Conservation (phyloP, 306 rosid species). For the Delonix regia region DNA sequence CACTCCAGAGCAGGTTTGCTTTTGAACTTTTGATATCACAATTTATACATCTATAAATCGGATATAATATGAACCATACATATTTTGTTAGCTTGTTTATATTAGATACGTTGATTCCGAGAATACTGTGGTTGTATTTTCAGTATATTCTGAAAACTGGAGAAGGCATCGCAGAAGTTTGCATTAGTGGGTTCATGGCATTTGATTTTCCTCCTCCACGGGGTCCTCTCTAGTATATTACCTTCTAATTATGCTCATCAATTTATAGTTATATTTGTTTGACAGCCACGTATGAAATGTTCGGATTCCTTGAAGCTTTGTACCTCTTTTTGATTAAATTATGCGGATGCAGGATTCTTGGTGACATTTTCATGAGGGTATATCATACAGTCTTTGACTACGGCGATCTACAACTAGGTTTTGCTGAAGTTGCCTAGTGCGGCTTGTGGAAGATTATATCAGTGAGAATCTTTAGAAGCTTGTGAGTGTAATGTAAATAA, state of each 20-base stretch:
- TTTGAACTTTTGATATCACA: slow-evolving; percentile 6
- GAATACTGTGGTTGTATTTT: slow-evolving; percentile 28
- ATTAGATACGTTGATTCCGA: slow-evolving; percentile 18
- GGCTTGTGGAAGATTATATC: slow-evolving; percentile 15
- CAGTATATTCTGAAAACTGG: slow-evolving; percentile 86
- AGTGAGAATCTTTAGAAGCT: slow-evolving; percentile 18
- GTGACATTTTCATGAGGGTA: slow-evolving; percentile 80
- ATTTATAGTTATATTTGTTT: neutral
- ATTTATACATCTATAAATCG: neutral
- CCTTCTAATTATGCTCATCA: neutral
- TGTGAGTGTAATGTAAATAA: slow-evolving; percentile 44
- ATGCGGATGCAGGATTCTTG: slow-evolving; percentile 56
- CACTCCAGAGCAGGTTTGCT: slow-evolving; percentile 77
- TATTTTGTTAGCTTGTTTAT: slow-evolving; percentile 18
- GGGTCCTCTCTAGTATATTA: slow-evolving; percentile 80
- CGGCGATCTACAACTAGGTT: slow-evolving; percentile 71
- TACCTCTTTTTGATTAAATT: neutral
- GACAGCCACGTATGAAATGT: neutral
- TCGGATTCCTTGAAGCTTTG: neutral
- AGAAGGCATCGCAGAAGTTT: slow-evolving; percentile 60
- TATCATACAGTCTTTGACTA: slow-evolving; percentile 87
- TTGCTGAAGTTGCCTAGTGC: slow-evolving; percentile 67
- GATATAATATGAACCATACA: too few species aligned
- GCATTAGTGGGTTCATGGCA: slow-evolving; percentile 86
- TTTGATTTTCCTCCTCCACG: slow-evolving; percentile 71